Conservation (phyloP, 768 basidiomycete species). For the Phanerodontia chrysosporium region DNA sequence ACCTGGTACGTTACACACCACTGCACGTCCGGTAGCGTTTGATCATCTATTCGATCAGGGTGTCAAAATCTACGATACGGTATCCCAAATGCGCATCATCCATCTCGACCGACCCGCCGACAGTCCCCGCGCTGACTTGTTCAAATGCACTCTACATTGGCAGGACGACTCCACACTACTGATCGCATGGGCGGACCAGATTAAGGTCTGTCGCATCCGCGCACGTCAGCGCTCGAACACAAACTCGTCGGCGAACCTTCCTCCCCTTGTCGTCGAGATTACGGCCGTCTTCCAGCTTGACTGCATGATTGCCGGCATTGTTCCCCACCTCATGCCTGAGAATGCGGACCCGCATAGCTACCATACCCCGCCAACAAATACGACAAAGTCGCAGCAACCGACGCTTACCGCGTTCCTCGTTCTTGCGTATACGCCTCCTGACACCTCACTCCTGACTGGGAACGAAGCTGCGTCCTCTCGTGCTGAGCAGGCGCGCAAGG, state of each 20-base stretch:
- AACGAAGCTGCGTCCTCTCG: conserved; percentile 72
- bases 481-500: conserved; percentile 72
- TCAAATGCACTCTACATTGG: conserved; percentile 91
- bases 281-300: conserved; percentile 91
- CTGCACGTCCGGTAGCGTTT: no score
- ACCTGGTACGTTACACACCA: conserved; percentile 62
- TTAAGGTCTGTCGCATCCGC: conserved; percentile 84
- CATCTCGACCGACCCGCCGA: conserved; percentile 80
- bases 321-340: conserved; percentile 58
- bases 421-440: conserved; percentile 83
- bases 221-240: conserved; percentile 47
- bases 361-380: conserved; percentile 14
- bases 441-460: conserved; percentile 48
- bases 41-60: no score
- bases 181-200: conserved; percentile 89
- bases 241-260: conserved; percentile 41
- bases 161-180: conserved; percentile 88
- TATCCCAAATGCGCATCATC: conserved; percentile 71
- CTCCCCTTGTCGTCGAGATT: conserved; percentile 77
- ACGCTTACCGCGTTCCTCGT: conserved; percentile 73
- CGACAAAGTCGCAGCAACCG: conserved; percentile 21
- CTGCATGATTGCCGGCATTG: conserved; percentile 91
- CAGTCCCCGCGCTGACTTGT: conserved; percentile 89
- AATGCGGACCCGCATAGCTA: conserved; percentile 1
- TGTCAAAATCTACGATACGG: conserved; percentile 88